phyloP scores from a whole-genome alignment of 2,329 filamentous ascomycete genomes.

The Polytolypa hystricis region DNA sequence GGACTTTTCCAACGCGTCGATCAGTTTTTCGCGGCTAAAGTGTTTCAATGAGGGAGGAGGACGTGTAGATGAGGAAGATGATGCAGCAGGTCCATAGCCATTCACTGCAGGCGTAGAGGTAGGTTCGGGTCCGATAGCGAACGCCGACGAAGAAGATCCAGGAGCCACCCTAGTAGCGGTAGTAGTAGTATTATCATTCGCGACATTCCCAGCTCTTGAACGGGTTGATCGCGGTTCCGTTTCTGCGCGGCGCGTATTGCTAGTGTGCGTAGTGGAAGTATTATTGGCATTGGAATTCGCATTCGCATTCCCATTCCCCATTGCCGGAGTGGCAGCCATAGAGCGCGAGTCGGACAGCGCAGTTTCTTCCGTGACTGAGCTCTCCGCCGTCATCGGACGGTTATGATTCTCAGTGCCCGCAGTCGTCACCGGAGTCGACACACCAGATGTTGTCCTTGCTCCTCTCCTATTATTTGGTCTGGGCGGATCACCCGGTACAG shows the following conservation, averaged over 20 bases:
- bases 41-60: slow-evolving; percentile 14
- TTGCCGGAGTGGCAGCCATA: slow-evolving; percentile 1
- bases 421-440: too few relatives aligned
- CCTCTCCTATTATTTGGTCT: slow-evolving; percentile 5
- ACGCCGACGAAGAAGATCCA: slow-evolving; percentile 2
- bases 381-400: slow-evolving; percentile 12
- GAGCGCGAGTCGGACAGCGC: slow-evolving; percentile 5
- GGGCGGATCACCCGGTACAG: too few relatives aligned
- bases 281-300: not conserved
- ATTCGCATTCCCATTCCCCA: not conserved
- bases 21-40: too few relatives aligned
- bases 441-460: slow-evolving; percentile 9
- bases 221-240: slow-evolving; percentile 5
- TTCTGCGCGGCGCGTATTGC: too few relatives aligned
- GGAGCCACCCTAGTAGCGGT: slow-evolving; percentile 12
- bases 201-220: slow-evolving; percentile 9
- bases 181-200: slow-evolving; percentile 5
- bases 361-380: slow-evolving; percentile 10
- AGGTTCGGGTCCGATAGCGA: slow-evolving; percentile 9
- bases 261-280: not conserved
- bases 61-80: too few relatives aligned
- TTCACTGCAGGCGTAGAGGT: slow-evolving; percentile 14
- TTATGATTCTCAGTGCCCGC: too few relatives aligned
- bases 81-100: too few relatives aligned
- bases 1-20: slow-evolving; percentile 18